Conservation (phyloP, 768 basidiomycete species). For the Exsudoporus frostii region DNA sequence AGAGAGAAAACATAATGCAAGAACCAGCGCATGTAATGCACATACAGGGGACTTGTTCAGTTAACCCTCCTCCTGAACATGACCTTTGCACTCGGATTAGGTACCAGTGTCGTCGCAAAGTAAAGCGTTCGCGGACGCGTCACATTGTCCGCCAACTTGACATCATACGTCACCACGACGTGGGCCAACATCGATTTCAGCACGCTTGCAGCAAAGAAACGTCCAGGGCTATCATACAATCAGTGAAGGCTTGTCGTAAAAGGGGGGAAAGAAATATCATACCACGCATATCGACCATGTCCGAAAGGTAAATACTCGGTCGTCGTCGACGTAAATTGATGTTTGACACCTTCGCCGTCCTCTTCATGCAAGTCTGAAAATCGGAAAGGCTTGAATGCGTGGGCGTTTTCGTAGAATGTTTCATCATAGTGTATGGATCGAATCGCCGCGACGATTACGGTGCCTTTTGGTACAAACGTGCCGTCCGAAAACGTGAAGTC, state of each 20-base stretch:
- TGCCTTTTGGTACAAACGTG: constrained; percentile 35
- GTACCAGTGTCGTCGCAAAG: neutral
- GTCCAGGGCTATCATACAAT: constrained; percentile 7
- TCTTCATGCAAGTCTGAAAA: neutral
- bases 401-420: constrained; percentile 26
- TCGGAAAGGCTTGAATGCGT: constrained; percentile 9
- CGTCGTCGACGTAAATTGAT: too few species aligned
- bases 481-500: constrained; percentile 38
- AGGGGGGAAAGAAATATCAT: too few species aligned
- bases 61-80: neutral
- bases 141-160: neutral
- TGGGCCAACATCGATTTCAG: constrained; percentile 17
- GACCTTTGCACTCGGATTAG: neutral
- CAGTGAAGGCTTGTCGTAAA: too few species aligned
- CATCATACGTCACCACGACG: constrained; percentile 7
- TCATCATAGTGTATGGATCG: constrained; percentile 20
- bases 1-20: neutral
- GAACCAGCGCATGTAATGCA: neutral
- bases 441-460: constrained; percentile 20
- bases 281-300: too few species aligned
- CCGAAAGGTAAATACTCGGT: too few species aligned
- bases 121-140: neutral
- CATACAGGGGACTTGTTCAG: neutral
- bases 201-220: constrained; percentile 9
- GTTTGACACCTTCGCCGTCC: too few species aligned